Conservation (phyloP, 192 early-diverging fungal species). For the Rhizophagus clarus region DNA sequence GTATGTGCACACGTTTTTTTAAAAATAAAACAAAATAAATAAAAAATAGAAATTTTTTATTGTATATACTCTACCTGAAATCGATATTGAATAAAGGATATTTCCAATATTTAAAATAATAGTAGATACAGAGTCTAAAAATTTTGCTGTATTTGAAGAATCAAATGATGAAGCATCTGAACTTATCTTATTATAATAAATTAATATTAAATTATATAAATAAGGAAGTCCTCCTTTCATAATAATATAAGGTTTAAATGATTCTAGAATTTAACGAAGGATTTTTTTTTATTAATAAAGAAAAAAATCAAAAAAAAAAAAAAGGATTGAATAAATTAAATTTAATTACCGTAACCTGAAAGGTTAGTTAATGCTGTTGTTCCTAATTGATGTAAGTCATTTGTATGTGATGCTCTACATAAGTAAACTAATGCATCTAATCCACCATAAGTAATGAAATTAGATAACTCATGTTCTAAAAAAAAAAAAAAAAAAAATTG, state of each 20-base stretch:
- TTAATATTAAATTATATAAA: conserved; percentile 10
- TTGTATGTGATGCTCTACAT: conserved; percentile 40
- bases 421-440: conserved; percentile 57
- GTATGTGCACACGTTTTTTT: background rate
- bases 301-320: background rate
- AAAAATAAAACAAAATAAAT: background rate
- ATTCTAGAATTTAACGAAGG: conserved; percentile 37
- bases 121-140: conserved; percentile 8
- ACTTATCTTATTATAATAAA: background rate
- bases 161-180: background rate
- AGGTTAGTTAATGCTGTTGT: conserved; percentile 53
- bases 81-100: background rate
- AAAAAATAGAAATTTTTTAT: background rate
- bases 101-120: conserved; percentile 25
- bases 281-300: background rate
- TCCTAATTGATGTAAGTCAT: conserved; percentile 48
- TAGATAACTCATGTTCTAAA: conserved; percentile 48
- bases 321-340: background rate
- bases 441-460: conserved; percentile 53
- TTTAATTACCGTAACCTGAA: conserved; percentile 47
- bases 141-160: conserved; percentile 5
- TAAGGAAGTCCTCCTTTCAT: conserved; percentile 52
- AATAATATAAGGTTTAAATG: conserved; percentile 49
- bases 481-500: background rate
- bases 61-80: background rate